Evolutionary conservation across 2,329 filamentous ascomycete genomes (phyloP).

Genomic region (Cladophialophora immunda): DNA sequence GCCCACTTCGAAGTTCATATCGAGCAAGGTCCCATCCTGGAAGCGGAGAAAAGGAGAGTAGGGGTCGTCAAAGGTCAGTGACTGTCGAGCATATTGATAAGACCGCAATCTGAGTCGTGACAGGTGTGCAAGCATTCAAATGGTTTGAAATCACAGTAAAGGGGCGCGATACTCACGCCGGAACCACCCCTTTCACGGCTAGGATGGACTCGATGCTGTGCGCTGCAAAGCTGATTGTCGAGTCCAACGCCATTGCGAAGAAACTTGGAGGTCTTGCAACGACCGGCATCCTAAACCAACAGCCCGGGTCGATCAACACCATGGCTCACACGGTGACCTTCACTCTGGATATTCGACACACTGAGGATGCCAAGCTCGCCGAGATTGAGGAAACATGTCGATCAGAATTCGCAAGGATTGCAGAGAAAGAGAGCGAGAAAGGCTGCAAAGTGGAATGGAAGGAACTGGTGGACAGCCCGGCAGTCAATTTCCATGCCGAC

Average conservation of each 20-base stretch:
- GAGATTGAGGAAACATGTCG: conserved; percentile 39
- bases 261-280: conserved; percentile 72
- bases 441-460: conserved; percentile 41
- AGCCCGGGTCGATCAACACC: conserved; percentile 75
- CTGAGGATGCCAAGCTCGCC: conserved; percentile 35
- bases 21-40: conserved; percentile 81
- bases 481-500: conserved; percentile 71
- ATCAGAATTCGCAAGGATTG: conserved; percentile 36
- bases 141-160: conserved; percentile 75
- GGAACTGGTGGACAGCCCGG: conserved; percentile 46
- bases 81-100: no score
- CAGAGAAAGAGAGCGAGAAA: conserved; percentile 41
- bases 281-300: conserved; percentile 73
- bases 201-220: conserved; percentile 75
- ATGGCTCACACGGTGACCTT: conserved; percentile 42
- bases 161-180: conserved; percentile 76
- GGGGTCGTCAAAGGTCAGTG: conserved; percentile 68
- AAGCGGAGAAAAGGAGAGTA: conserved; percentile 71
- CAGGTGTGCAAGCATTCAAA: conserved; percentile 74
- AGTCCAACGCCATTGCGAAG: conserved; percentile 69
- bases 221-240: conserved; percentile 73
- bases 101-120: conserved; percentile 4
- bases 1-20: conserved; percentile 88
- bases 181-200: conserved; percentile 74
- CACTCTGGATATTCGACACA: conserved; percentile 39